Base-by-base conservation (phyloP, 352 stramenopile species). In the Achlya hypogyna region DNA sequence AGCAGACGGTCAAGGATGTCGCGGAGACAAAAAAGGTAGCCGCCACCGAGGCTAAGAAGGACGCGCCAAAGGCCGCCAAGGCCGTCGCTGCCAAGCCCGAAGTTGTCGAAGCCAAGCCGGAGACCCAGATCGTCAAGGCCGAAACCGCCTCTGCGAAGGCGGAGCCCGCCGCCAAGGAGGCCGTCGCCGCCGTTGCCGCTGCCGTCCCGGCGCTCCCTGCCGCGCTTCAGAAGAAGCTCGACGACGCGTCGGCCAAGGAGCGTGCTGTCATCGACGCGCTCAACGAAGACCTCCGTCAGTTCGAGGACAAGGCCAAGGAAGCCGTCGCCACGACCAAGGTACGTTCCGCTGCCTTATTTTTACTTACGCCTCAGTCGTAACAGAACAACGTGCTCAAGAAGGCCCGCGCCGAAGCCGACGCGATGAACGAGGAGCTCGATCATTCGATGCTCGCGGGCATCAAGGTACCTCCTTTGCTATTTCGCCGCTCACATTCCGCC, bases 361-460 rank as follows among this genome's bases (percentile, higher is more conserved):
- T 20, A 42, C 51, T 58, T 27, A 58, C 51, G 12, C 10, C 51
- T 6, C 9, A 6, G 22, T 51, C 5, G 23, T 4, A 20, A 1
- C 52, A 64, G 60, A 67, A 56, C 49, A 67, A 78, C 16, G 79
- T 87, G 64, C 79, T 91, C 56, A 63, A 78, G 62, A 84, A 86
- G 71, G 68, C 89, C 31, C 72, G 77, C 0, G 47, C 65, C 4
- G 73, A 88, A 29, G 78, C 81, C 8, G 82, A 75, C 25, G 75
- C 83, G 2, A 72, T 75, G 25, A 67, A 76, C 27, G 73, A 76
- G 4, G 84, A 91, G 20, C 71, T 93, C 23, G 81, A 91, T 73
- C 81, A 85, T 71, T 84, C 87, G 65, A 91, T 91, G 32, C 72
- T 93, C 25, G 76, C 74, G n/a, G 81, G 76, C 10, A 74, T 90